Conservation (phyloP, 202 grass and related monocot species). For the Saccharum hybrid region DNA sequence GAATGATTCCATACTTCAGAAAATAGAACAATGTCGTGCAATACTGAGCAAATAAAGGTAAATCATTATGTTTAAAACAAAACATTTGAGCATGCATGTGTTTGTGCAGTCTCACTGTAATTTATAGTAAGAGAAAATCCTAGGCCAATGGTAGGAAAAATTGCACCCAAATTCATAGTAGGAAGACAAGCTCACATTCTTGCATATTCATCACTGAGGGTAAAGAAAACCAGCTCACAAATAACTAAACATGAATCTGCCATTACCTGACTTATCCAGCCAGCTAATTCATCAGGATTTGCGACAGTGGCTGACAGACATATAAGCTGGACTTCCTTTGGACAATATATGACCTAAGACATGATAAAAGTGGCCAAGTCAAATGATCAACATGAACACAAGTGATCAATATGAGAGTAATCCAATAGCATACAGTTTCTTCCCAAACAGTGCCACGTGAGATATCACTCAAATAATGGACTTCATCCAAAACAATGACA, state of each 20-base stretch:
- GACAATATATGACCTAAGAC: constrained; percentile 98
- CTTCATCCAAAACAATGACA: constrained; percentile 98
- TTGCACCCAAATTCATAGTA: background rate
- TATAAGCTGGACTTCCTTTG: constrained; percentile 97
- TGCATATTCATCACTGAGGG: constrained; percentile 17
- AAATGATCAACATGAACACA: constrained; percentile 43
- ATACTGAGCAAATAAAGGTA: constrained; percentile 27
- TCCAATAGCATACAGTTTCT: constrained; percentile 82
- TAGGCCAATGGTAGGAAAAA: constrained; percentile 7
- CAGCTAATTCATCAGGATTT: constrained; percentile 97
- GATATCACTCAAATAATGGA: constrained; percentile 97
- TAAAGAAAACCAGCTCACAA: constrained; percentile 39
- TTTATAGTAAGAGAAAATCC: constrained; percentile 9
- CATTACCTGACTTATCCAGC: constrained; percentile 94
- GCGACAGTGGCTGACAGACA: constrained; percentile 96
- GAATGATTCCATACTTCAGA: constrained; percentile 31
- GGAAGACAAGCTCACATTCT: constrained; percentile 14
- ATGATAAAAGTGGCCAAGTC: constrained; percentile 37
- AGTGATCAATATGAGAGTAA: constrained; percentile 27
- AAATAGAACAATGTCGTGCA: constrained; percentile 18
- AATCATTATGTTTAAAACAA: constrained; percentile 24
- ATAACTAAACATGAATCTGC: constrained; percentile 28
- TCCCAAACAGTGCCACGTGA: constrained; percentile 99
- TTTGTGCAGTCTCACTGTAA: background rate
- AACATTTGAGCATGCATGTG: constrained; percentile 22